Evolutionary conservation across 1,284 basidiomycete species (phyloP).

Genomic region (Cutaneotrichosporon mucoides): DNA sequence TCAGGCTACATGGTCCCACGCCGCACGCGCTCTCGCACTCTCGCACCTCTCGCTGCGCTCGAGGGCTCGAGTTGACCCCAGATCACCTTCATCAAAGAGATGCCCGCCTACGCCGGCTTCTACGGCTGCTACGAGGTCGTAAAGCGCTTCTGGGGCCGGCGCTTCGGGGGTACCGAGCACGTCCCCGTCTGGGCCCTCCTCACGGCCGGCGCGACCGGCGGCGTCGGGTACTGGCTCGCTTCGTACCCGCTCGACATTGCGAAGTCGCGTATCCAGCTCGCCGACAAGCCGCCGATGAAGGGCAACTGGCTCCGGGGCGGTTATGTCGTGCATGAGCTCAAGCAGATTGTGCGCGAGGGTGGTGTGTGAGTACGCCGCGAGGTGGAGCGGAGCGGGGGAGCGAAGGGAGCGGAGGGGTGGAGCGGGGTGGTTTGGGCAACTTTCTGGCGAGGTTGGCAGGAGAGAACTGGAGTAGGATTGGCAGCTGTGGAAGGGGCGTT

Average conservation of each 20-base stretch:
- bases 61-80: conserved; percentile 34
- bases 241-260: conserved; percentile 90
- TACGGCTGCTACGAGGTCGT: conserved; percentile 74
- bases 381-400: not conserved
- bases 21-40: no score
- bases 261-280: conserved; percentile 83
- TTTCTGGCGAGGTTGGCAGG: no score
- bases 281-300: conserved; percentile 66
- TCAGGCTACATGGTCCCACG: no score
- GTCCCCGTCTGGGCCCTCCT: conserved; percentile 87
- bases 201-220: conserved; percentile 80
- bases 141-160: conserved; percentile 64
- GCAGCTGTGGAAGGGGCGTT: no score
- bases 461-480: no score
- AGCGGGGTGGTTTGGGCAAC: not conserved
- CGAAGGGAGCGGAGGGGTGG: conserved; percentile 4
- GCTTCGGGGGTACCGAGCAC: conserved; percentile 42
- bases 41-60: no score
- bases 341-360: conserved; percentile 64
- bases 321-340: conserved; percentile 72
- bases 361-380: conserved; percentile 56
- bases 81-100: conserved; percentile 89
- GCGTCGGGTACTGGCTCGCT: conserved; percentile 88
- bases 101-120: conserved; percentile 89
- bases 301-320: conserved; percentile 57